phyloP scores from a whole-genome alignment of 805 yeast species.

The Barnettozyma sucrosica region DNA sequence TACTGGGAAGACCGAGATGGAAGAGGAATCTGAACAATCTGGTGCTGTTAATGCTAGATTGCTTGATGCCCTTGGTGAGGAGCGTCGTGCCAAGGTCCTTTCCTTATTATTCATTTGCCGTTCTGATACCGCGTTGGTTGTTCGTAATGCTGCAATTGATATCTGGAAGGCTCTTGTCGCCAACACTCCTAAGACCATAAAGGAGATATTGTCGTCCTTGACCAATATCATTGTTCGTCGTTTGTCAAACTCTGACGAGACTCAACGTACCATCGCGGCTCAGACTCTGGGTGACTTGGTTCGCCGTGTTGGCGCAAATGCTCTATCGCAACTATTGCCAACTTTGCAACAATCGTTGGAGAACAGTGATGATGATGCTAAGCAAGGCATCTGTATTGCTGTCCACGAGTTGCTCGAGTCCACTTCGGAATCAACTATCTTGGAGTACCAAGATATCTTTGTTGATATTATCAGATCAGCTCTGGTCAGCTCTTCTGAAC shows the following conservation, averaged over 20 bases:
- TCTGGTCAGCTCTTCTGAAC: conserved; percentile 63
- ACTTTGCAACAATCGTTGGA: conserved; percentile 64
- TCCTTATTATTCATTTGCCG: conserved; percentile 90
- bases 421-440: conserved; percentile 53
- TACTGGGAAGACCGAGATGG: conserved; percentile 65
- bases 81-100: conserved; percentile 80
- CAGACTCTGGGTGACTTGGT: conserved; percentile 92
- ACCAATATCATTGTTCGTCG: conserved; percentile 74
- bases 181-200: conserved; percentile 90
- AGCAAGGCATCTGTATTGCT: conserved; percentile 96
- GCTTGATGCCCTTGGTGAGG: conserved; percentile 75
- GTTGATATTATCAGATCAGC: conserved; percentile 74
- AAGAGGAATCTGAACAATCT: conserved; percentile 41
- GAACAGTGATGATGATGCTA: conserved; percentile 68
- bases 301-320: conserved; percentile 86
- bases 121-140: conserved; percentile 82
- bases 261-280: conserved; percentile 83
- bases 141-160: conserved; percentile 83
- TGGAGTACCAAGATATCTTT: conserved; percentile 59
- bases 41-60: conserved; percentile 57
- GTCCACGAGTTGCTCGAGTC: conserved; percentile 78
- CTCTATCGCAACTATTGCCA: conserved; percentile 79
- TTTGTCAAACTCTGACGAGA: conserved; percentile 75
- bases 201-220: conserved; percentile 82
- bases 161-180: conserved; percentile 96